A percentile compares a stretch with the other conserved stretches of the same genome.
phyloP scores from a whole-genome alignment of 129 eudicot genomes.

The Heracleum sosnowskyi region DNA sequence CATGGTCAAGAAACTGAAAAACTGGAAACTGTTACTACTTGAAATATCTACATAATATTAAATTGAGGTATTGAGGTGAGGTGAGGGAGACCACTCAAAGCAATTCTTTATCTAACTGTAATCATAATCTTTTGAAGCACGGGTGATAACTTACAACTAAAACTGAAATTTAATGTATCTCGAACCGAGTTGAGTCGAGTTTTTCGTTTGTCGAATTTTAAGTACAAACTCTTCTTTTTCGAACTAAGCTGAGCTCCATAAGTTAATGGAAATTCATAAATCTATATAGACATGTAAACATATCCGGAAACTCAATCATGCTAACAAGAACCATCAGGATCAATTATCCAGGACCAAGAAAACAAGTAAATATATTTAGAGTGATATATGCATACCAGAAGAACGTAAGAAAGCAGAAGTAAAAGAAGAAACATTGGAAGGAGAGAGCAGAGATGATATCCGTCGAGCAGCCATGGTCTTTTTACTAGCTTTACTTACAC shows the following conservation, averaged over 20 bases:
- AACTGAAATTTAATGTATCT: no score
- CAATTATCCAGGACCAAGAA: not conserved
- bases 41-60: no score
- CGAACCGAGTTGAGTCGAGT: no score
- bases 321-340: not conserved
- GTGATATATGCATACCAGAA: constrained; percentile 21
- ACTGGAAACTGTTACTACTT: not conserved
- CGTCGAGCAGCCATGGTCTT: constrained; percentile 53
- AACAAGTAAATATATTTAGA: not conserved
- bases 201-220: no score
- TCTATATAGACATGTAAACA: not conserved
- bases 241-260: no score
- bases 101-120: no score
- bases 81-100: no score
- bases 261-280: no score
- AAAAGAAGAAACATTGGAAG: constrained; percentile 22
- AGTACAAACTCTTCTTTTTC: no score
- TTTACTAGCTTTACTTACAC: not conserved
- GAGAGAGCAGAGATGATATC: constrained; percentile 55
- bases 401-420: constrained; percentile 38
- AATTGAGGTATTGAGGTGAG: no score
- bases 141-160: not conserved
- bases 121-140: no score
- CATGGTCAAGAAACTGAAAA: not conserved
- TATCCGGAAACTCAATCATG: not conserved